Evolutionary conservation across 768 basidiomycete genomes (phyloP), one percentile per base, ranked within the genome.

Genomic region (Agaricus sinodeliciosus): DNA sequence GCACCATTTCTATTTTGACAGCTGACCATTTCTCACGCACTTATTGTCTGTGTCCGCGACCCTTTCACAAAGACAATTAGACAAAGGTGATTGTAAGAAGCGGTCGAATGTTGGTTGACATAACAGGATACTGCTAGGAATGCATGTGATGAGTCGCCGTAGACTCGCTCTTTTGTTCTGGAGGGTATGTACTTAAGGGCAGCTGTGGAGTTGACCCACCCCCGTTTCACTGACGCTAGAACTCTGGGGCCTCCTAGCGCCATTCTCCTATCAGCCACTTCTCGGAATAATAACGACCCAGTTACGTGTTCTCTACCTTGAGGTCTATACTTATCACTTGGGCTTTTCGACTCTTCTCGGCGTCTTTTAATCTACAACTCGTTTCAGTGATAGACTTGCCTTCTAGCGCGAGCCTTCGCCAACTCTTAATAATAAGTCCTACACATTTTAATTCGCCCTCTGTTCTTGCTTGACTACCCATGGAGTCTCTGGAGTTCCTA

Each of bases 151-250:
- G 43, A 36, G 34, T 26, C 55, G 48, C 37, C 15, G 15, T 44
- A 7, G 31, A 43, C 55, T 54, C 52, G 55, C 55, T 61, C 59
- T 59, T 61, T 56, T 39, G 13, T 61, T 58, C 43, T 57, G 39
- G 46, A 43, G 49, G 40, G 42, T 58, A 57, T 55, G 54, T 56
- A 58, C 55, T 58, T 35, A 34, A 47, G 18, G 22, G 16, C 18
- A 16, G 26, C 19, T 36, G 7, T 28, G 36, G 43, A 22, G 22
- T 16, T 15, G 34, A 25, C 19, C 15, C 36, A 22, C 36, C 51
- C 39, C 36, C 43, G 25, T 43, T 53, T 46, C 25, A 27, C 19
- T 36, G 18, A 53, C 44, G 45, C 40, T 47, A 46, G 51, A 44
- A 19, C 51, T 53, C 51, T 45, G 43, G 51, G 39, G 51, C 25